Evolutionary conservation across 805 yeast genomes (phyloP).

Genomic region (Cyberlindnera japonica): DNA sequence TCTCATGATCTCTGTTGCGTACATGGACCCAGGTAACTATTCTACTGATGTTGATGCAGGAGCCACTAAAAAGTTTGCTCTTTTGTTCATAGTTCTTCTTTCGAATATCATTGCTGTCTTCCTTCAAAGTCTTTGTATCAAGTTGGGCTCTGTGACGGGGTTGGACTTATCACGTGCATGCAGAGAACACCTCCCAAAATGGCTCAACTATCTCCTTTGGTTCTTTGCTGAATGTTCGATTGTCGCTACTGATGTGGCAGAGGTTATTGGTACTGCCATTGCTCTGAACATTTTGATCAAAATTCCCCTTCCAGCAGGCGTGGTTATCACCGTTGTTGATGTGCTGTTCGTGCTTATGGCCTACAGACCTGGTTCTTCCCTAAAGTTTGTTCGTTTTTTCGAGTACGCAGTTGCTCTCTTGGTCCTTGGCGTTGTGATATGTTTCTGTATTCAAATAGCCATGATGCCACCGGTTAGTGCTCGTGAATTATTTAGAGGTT

Average conservation of each 20-base stretch:
- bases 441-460: conserved; percentile 72
- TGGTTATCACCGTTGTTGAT: conserved; percentile 72
- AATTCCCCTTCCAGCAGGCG: conserved; percentile 76
- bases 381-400: conserved; percentile 67
- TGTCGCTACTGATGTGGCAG: conserved; percentile 90
- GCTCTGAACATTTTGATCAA: conserved; percentile 71
- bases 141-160: conserved; percentile 87
- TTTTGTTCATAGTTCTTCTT: conserved; percentile 66
- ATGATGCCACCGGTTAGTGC: conserved; percentile 44
- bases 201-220: conserved; percentile 63
- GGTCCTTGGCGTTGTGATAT: conserved; percentile 70
- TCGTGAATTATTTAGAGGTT: conserved; percentile 57
- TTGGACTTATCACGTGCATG: conserved; percentile 85
- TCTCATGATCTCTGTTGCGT: conserved; percentile 81
- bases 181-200: conserved; percentile 60
- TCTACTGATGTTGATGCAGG: conserved; percentile 89
- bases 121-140: conserved; percentile 77
- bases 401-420: conserved; percentile 70
- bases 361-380: conserved; percentile 72
- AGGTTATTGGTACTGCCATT: conserved; percentile 91
- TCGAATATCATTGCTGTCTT: conserved; percentile 85
- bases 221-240: conserved; percentile 84
- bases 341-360: conserved; percentile 78
- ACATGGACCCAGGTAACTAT: conserved; percentile 93
- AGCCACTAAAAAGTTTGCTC: conserved; percentile 68